Evolutionary conservation across 345 rosid genomes (phyloP).

Genomic region (Nephelium lappaceum): DNA sequence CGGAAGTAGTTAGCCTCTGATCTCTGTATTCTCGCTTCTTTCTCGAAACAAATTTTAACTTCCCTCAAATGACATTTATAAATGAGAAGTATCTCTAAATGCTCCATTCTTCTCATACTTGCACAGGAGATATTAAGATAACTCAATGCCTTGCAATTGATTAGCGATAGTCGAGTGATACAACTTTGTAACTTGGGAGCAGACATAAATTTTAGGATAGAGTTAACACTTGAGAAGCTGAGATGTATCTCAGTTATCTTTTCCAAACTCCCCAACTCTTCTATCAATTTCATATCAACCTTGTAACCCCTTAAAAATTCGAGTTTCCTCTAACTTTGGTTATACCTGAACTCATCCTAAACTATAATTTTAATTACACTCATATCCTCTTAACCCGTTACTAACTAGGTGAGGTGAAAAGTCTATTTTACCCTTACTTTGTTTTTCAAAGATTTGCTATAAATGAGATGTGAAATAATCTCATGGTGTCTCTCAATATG

Average conservation of each 20-base stretch:
- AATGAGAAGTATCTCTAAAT: neutral
- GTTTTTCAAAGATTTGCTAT: too few relatives aligned
- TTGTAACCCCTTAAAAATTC: too few relatives aligned
- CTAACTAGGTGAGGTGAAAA: too few relatives aligned
- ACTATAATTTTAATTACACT: too few relatives aligned
- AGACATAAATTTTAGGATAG: neutral
- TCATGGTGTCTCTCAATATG: too few relatives aligned
- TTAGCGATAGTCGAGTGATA: neutral
- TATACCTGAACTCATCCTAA: too few relatives aligned
- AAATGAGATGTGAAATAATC: too few relatives aligned
- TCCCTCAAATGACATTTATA: accelerated
- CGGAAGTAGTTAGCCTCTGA: neutral
- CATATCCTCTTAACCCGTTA: too few relatives aligned
- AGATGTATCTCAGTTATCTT: neutral
- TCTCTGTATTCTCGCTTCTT: neutral
- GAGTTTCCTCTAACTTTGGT: neutral
- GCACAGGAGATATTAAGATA: neutral
- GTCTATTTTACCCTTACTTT: too few relatives aligned
- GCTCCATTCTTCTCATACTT: too few relatives aligned
- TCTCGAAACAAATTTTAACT: neutral
- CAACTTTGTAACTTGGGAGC: neutral
- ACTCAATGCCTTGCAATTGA: neutral
- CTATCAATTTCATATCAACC: neutral
- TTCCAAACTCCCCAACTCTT: neutral
- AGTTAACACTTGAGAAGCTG: neutral